Conservation (phyloP, 495 filamentous ascomycete genomes). For the Penicillium lagena region DNA sequence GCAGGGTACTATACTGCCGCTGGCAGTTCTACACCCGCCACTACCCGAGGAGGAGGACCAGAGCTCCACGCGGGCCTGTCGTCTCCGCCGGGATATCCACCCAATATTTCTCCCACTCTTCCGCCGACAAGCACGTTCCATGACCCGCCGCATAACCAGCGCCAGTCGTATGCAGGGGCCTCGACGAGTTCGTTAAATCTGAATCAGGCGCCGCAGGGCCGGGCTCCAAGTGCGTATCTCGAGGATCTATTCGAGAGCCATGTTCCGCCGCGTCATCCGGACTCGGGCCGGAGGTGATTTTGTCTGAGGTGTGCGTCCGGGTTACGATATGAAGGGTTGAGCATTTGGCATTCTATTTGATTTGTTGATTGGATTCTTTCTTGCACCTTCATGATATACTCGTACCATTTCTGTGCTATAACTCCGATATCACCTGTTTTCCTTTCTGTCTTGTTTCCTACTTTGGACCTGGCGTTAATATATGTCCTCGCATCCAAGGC, state of each 20-base stretch:
- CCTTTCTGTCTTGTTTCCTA: no score
- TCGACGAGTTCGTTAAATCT: conserved; percentile 69
- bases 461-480: no score
- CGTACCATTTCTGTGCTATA: no score
- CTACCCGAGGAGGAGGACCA: conserved; percentile 11
- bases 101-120: conserved; percentile 55
- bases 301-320: not conserved
- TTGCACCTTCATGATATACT: not conserved
- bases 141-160: conserved; percentile 20
- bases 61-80: conserved; percentile 7
- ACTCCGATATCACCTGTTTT: no score
- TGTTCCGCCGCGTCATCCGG: conserved; percentile 16
- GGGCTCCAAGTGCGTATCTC: conserved; percentile 86
- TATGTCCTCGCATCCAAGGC: no score
- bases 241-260: conserved; percentile 86
- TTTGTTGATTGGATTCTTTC: not conserved
- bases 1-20: conserved; percentile 83
- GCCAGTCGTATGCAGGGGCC: conserved; percentile 31
- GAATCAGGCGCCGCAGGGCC: conserved; percentile 55
- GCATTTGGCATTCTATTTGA: not conserved
- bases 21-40: conserved; percentile 44
- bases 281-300: conserved; percentile 3
- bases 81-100: conserved; percentile 40
- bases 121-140: conserved; percentile 31
- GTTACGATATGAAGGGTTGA: not conserved